These are phyloP conservation scores for Penicillium malachiteum DNA, from an alignment of 495 filamentous ascomycete species.

Conservation along the genomic window DNA sequence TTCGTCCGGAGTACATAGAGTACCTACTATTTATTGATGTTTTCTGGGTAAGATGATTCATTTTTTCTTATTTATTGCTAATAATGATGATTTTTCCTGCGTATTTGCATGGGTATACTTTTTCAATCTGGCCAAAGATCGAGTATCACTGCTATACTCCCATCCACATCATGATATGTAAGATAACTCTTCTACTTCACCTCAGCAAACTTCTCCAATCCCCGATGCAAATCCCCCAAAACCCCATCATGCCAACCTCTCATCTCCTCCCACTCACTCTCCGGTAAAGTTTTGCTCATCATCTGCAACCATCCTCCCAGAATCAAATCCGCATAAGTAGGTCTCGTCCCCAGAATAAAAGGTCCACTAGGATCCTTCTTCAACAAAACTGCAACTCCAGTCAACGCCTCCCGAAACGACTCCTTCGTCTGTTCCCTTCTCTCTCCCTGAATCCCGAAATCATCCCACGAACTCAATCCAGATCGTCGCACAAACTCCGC, in stretches of 20 bases:
- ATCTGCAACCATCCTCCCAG: conserved; percentile 61
- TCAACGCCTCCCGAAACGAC: conserved; percentile 41
- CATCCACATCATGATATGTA: no score
- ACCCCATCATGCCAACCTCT: conserved; percentile 51
- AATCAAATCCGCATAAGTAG: conserved; percentile 61
- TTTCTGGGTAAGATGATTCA: no score
- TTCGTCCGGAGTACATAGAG: no score
- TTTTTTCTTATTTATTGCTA: no score
- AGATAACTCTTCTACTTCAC: conserved; percentile 5
- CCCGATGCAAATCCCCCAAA: conserved; percentile 47
- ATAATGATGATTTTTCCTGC: no score
- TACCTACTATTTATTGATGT: no score
- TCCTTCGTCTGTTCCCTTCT: conserved; percentile 33
- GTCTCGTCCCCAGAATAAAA: conserved; percentile 46
- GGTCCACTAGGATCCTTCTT: conserved; percentile 41
- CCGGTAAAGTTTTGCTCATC: conserved; percentile 31
- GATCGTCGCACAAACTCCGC: conserved; percentile 47
- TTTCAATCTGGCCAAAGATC: no score
- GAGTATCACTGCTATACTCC: no score
- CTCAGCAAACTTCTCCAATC: conserved; percentile 34
- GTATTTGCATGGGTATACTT: no score
- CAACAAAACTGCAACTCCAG: conserved; percentile 45
- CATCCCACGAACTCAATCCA: conserved; percentile 46
- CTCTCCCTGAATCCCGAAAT: conserved; percentile 43
- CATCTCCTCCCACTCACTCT: conserved; percentile 50